Evolutionary conservation across 2,329 filamentous ascomycete genomes (phyloP), one percentile per base, ranked within the genome.

Genomic region (Pezicula radicicola): DNA sequence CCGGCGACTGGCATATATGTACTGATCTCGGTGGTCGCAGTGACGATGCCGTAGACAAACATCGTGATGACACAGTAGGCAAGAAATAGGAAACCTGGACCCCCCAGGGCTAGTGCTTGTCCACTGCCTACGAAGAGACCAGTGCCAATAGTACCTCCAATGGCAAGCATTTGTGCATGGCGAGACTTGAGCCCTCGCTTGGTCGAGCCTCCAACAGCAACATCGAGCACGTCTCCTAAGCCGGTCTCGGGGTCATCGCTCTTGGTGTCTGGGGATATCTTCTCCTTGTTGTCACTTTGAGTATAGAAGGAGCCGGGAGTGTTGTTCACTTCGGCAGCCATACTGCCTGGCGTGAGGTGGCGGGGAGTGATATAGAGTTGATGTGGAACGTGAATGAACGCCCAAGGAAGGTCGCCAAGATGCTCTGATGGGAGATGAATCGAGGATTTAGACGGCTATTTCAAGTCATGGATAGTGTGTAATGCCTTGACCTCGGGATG

Each of bases 1-100:
- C 77, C 76, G 27, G 36, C 50, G 13, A 84, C 67, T 3, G 83
- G 80, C 48, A 87, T 75, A 72, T 81, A 84, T 30, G 83, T 76
- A 19, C 81, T 79, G 71, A 86, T 79, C 66, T 83, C 79, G 19
- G 75, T 75, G 50, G 76, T 72, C 46, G 71, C 73, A 45, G 76
- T 76, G 49, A 85, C 76, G 61, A 74, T 65, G 28, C 65, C 64
- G 55, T 69, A 70, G 43, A 79, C 66, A 57, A 78, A 54, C n/a
- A 75, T 66, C 35, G 72, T 70, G 50, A 78, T 68, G 49, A 79
- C 67, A 10, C 64, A 58, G 60, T 71, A 73, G 58, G 73, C 72
- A 54, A 73, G 66, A 45, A 80, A 63, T 12, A 73, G 66, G 37
- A 72, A 72, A 10, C 69, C 66, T 27, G 75, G 72, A 18, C 74